Evolutionary conservation across 2,329 filamentous ascomycete species (phyloP).

Genomic region (Fusarium keratoplasticum): DNA sequence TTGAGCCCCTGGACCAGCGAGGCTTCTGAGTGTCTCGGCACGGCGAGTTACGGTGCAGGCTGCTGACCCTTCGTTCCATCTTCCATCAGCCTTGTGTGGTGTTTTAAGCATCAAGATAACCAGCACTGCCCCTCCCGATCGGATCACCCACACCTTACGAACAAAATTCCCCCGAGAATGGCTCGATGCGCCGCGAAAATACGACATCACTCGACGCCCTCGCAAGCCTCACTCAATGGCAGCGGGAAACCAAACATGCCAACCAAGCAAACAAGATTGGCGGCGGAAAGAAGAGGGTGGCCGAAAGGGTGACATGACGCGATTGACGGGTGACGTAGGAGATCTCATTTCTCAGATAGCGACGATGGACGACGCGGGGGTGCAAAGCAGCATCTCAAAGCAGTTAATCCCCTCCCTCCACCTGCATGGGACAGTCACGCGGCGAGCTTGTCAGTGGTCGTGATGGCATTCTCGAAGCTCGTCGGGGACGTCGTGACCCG

Average conservation of each 20-base stretch:
- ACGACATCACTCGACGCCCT: not conserved
- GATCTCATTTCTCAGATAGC: slow-evolving; percentile 24
- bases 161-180: not conserved
- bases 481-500: not conserved
- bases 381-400: slow-evolving; percentile 13
- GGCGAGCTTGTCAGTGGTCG: slow-evolving; percentile 15
- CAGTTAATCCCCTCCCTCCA: slow-evolving; percentile 2
- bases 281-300: slow-evolving; percentile 25
- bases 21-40: slow-evolving; percentile 31
- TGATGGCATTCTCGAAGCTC: slow-evolving; percentile 22
- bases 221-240: slow-evolving; percentile 5
- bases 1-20: slow-evolving; percentile 18
- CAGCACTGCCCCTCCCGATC: slow-evolving; percentile 4
- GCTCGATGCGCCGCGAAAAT: not conserved
- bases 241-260: not conserved
- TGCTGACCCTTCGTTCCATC: slow-evolving; percentile 1
- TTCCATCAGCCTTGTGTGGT: slow-evolving; percentile 29
- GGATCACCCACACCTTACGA: not conserved
- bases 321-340: slow-evolving; percentile 42
- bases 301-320: slow-evolving; percentile 31
- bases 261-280: slow-evolving; percentile 16
- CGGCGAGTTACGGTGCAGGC: slow-evolving; percentile 3
- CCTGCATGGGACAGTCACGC: slow-evolving; percentile 21
- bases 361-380: slow-evolving; percentile 30
- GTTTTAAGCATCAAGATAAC: slow-evolving; percentile 8